phyloP scores from a whole-genome alignment of 345 rosid species.

The Populus euphratica region DNA sequence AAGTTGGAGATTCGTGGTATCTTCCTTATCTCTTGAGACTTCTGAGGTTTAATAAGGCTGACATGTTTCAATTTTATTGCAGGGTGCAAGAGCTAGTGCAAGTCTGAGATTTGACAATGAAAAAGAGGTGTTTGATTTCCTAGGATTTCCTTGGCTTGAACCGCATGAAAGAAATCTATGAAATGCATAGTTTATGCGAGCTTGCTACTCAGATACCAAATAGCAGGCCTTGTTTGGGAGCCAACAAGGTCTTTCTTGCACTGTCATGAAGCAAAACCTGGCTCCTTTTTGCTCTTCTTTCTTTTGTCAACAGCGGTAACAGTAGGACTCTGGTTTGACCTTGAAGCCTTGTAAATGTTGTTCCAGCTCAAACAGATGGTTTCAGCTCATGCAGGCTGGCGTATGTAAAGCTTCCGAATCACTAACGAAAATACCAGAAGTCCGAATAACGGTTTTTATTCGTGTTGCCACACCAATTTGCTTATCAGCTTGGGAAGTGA shows the following conservation, averaged over 20 bases:
- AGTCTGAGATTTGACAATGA: conserved; percentile 63
- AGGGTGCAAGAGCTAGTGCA: conserved; percentile 63
- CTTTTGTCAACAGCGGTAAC: no score
- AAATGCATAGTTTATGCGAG: conserved; percentile 1
- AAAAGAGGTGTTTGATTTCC: conserved; percentile 76
- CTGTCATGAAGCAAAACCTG: not conserved
- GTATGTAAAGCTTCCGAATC: not conserved
- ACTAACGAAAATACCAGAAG: not conserved
- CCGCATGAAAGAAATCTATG: conserved; percentile 78
- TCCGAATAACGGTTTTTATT: no score
- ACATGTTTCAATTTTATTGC: conserved; percentile 17
- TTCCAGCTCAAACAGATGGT: not conserved
- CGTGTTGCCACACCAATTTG: no score
- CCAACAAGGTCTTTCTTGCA: not conserved
- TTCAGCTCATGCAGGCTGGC: not conserved
- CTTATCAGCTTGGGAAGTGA: no score
- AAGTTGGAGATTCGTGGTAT: conserved; percentile 4
- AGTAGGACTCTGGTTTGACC: not conserved
- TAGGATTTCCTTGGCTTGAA: conserved; percentile 81
- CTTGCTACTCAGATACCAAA: not conserved
- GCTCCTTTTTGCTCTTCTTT: not conserved
- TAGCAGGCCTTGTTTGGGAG: not conserved
- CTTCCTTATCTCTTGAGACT: not conserved
- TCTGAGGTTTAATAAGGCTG: not conserved
- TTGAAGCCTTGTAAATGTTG: not conserved